These are phyloP conservation scores for Botryosphaeria dothidea DNA, from an alignment of 2,329 filamentous ascomycete genomes.

Conservation along the genomic window DNA sequence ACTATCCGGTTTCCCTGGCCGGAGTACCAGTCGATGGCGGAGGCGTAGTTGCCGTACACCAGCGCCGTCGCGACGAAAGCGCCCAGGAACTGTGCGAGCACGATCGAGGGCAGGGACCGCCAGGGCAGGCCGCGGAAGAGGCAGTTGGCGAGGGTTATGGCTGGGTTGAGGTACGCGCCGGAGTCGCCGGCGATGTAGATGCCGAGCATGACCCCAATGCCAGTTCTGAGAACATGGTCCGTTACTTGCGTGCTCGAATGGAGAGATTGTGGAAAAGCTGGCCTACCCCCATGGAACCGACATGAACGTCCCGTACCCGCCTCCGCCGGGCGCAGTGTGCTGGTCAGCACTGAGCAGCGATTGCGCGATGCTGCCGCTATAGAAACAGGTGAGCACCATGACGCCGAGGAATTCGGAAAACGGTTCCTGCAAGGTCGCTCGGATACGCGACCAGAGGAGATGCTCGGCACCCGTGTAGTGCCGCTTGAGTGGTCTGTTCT, in stretches of 20 bases:
- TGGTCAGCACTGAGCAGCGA: conserved; percentile 41
- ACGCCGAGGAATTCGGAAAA: conserved; percentile 48
- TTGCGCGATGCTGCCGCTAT: conserved; percentile 47
- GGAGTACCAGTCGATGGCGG: conserved; percentile 65
- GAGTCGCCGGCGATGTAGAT: conserved; percentile 67
- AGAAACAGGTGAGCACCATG: conserved; percentile 42
- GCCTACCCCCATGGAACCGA: conserved; percentile 45
- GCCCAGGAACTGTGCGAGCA: conserved; percentile 65
- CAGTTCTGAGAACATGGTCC: background rate
- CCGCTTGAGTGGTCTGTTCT: background rate
- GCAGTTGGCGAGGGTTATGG: conserved; percentile 70
- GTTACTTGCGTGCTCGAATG: no score
- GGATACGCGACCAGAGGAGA: background rate
- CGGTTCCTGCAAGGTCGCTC: conserved; percentile 39
- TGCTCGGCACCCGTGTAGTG: background rate
- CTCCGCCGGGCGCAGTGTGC: conserved; percentile 41
- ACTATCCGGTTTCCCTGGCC: conserved; percentile 65
- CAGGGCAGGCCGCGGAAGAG: conserved; percentile 69
- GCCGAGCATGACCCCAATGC: conserved; percentile 41
- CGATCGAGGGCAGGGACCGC: conserved; percentile 69
- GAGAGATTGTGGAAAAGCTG: background rate
- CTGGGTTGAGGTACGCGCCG: conserved; percentile 65
- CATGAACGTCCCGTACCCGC: conserved; percentile 45
- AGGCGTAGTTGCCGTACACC: conserved; percentile 48
- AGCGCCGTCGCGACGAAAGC: conserved; percentile 60